Evolutionary conservation across 106 monocot species (phyloP), one percentile per base, ranked within the genome.

Genomic region (Triglochin maritima): DNA sequence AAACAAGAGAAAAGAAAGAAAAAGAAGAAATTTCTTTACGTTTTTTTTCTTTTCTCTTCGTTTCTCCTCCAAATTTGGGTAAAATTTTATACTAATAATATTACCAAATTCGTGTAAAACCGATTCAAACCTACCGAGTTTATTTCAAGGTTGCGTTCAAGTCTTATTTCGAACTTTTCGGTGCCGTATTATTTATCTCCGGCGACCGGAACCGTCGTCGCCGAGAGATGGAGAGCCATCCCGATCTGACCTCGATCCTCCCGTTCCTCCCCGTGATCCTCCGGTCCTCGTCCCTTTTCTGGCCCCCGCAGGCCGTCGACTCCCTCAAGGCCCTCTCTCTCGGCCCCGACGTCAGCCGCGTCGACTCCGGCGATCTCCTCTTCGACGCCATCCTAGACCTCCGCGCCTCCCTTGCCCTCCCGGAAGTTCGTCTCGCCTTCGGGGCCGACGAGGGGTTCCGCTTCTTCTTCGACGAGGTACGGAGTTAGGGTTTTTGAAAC

Each of bases 401-500:
- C 74, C 59, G 96, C 17, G 71, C 64, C 58, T 70, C 91, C 52
- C 50, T 91, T 45, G 81, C 77, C 42, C 73, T 96, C 66, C 77
- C 86, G 59, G 13, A 45, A 17, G 64, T 81, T 7, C n/a, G 10
- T 2, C 66, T 98, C 4, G 76, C 78, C 29, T 62, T 17, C 44
- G 47, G n/a, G 1, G 86, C 96, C 10, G 80, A 70, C 42, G 70
- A 79, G 13, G 91, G 96, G 3, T 86, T 80, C 75, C 69, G 78
- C 9, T 69, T 88, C 67, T 98, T 86, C 77, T 98, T 98, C 68
- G 96, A 98, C 58, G 80, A 91, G 74, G 94, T 89, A 57, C 2
- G 16, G 0, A 29, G 9, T 3, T 46, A 15, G 4, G 11, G 45
- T 47, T 43, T 47, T 43, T 62, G 57, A 49, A 50, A 13, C 15